Conservation (phyloP, 352 stramenopile species). For the Phytopythium boreale region DNA sequence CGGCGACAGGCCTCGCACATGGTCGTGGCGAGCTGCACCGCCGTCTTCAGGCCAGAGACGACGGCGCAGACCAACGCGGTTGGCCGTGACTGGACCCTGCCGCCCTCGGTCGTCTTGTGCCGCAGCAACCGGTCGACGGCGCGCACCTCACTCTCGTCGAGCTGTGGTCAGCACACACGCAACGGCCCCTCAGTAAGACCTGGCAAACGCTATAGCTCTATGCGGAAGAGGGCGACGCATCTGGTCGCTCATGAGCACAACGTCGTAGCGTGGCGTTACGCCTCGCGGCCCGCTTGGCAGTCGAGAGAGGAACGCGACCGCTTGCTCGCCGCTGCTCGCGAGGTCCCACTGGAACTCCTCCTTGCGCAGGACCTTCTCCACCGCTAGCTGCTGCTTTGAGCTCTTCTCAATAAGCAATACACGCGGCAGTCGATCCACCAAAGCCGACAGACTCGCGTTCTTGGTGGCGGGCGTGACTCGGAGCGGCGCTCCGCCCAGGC, state of each 20-base stretch:
- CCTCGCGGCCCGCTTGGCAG: constrained; percentile 12
- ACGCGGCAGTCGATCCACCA: constrained; percentile 56
- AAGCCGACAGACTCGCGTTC: constrained; percentile 53
- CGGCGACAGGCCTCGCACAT: constrained; percentile 50
- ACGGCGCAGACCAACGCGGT: constrained; percentile 39
- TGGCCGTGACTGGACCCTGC: constrained; percentile 10
- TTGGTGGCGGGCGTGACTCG: constrained; percentile 55
- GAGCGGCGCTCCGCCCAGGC: constrained; percentile 44
- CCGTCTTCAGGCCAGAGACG: constrained; percentile 26
- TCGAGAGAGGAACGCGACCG: constrained; percentile 37
- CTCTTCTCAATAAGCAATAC: constrained; percentile 56
- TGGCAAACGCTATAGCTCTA: not conserved
- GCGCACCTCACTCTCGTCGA: constrained; percentile 46
- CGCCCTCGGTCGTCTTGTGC: constrained; percentile 22
- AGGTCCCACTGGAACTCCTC: constrained; percentile 72
- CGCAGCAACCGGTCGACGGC: constrained; percentile 50
- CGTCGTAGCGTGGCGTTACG: constrained; percentile 26
- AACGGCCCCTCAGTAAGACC: not conserved
- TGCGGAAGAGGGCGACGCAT: constrained; percentile 17
- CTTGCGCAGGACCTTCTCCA: constrained; percentile 58
- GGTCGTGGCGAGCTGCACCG: constrained; percentile 40
- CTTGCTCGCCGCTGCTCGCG: constrained; percentile 54
- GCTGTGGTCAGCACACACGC: constrained; percentile 14
- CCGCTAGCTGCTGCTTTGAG: constrained; percentile 52
- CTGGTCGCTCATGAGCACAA: constrained; percentile 60